phyloP scores from a whole-genome alignment of 495 filamentous ascomycete species.

The Venustampulla echinocandica region DNA sequence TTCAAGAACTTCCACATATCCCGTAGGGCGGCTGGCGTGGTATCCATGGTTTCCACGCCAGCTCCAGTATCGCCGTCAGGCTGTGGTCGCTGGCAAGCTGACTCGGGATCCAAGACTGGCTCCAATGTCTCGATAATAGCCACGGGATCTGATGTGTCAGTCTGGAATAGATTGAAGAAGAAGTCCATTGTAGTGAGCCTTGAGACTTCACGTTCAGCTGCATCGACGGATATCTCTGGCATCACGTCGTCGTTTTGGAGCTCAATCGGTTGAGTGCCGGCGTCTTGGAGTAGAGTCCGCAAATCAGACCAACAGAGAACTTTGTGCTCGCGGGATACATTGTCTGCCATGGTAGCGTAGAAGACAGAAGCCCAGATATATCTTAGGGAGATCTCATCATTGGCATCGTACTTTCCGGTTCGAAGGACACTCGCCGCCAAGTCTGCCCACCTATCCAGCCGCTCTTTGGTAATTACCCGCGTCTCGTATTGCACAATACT shows the following conservation, averaged over 20 bases:
- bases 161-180: slow-evolving; percentile 74
- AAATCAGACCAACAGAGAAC: slow-evolving; percentile 68
- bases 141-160: slow-evolving; percentile 58
- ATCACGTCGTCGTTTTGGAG: slow-evolving; percentile 83
- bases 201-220: slow-evolving; percentile 81
- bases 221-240: slow-evolving; percentile 73
- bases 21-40: slow-evolving; percentile 39
- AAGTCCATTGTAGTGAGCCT: slow-evolving; percentile 93
- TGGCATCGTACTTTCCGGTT: slow-evolving; percentile 25
- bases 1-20: slow-evolving; percentile 82
- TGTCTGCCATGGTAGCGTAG: slow-evolving; percentile 58
- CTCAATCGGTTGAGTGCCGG: slow-evolving; percentile 39
- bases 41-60: slow-evolving; percentile 25
- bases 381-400: slow-evolving; percentile 44
- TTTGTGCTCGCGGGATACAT: slow-evolving; percentile 64
- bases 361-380: slow-evolving; percentile 85
- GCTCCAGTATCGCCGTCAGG: slow-evolving; percentile 8
- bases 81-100: slow-evolving; percentile 31
- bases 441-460: slow-evolving; percentile 65
- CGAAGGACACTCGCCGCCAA: slow-evolving; percentile 56
- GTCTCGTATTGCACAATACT: slow-evolving; percentile 55
- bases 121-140: slow-evolving; percentile 86
- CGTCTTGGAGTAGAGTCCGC: slow-evolving; percentile 35
- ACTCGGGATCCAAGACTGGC: slow-evolving; percentile 73
- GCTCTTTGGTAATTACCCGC: slow-evolving; percentile 53